Evolutionary conservation across 768 basidiomycete species (phyloP).

Genomic region (Auriscalpium vulgare): DNA sequence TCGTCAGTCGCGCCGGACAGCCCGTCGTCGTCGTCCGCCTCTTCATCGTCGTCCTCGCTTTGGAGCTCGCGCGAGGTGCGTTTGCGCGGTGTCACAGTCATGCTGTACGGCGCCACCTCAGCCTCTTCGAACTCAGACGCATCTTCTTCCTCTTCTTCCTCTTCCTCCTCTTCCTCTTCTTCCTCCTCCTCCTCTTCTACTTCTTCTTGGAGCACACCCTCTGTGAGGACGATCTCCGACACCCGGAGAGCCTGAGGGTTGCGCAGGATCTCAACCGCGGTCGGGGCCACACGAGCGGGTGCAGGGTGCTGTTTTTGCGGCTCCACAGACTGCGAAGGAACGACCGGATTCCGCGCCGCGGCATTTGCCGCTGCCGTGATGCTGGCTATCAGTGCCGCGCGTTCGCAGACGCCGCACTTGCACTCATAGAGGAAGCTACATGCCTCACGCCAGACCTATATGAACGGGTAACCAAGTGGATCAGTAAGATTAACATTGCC

Average conservation of each 20-base stretch:
- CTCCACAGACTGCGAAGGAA: conserved; percentile 18
- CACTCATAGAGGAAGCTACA: conserved; percentile 67
- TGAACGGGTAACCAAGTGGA: neutral
- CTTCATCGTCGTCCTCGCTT: conserved; percentile 18
- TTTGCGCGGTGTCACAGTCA: neutral
- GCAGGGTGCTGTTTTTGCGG: neutral
- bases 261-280: neutral
- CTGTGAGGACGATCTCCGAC: conserved; percentile 19
- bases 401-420: conserved; percentile 65
- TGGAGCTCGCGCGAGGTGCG: conserved; percentile 17
- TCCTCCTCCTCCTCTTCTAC: conserved; percentile 18
- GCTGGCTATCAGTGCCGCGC: conserved; percentile 49
- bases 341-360: conserved; percentile 11
- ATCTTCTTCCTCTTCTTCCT: conserved; percentile 27
- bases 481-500: neutral
- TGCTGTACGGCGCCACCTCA: conserved; percentile 1
- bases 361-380: conserved; percentile 27
- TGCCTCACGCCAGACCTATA: conserved; percentile 67
- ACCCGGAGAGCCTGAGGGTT: no score
- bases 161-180: conserved; percentile 27
- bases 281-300: conserved; percentile 2
- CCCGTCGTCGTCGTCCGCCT: conserved; percentile 22
- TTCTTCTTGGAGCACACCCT: conserved; percentile 12
- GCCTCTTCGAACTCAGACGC: conserved; percentile 15
- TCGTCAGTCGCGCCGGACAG: conserved; percentile 18